Base-by-base conservation (phyloP, 225 moss, liverwort and hornwort genomes). In the Climacium dendroides region DNA sequence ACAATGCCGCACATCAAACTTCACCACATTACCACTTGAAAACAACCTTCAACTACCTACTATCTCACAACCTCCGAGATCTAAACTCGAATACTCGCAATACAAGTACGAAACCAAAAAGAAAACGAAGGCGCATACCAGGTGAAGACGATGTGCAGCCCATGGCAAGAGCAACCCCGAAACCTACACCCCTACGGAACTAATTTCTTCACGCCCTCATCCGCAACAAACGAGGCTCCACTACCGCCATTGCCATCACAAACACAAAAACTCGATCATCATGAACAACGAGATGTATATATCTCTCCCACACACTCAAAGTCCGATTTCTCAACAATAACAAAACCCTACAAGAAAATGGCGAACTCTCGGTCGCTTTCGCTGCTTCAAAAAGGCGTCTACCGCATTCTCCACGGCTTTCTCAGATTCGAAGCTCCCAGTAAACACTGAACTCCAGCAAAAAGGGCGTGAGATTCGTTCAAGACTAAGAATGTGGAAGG, bases 101-200 rank as follows among this genome's bases (percentile, higher is more conserved):
- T 30, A 59, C 29, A 72, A 48, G 59, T 20, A 50, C 59, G n/a
- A 30, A 71, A 37, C 22, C 6, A 37, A 37, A 73, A 50, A 55
- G 23, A 19, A 34, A 75, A n/a, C 25, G 58, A 65, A n/a, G 45
- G 45, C 41, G 32, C 63, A 28, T 85, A 89, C 89, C 89, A 63
- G 89, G 89, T 24, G 89, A 89, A 74, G 89, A 89, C 22, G 89
- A 89, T 45, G 89, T 73, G 80, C 89, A 89, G 85, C 89, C 89
- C 89, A 89, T 89, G 79, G 79, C 73, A 62, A 64, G 78, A 85
- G 85, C 80, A 64, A 79, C 79, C 61, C 34, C 43, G 59, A 59
- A 66, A 23, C 50, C 48, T 13, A 83, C 39, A 84, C 69, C 48
- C 58, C 73, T 23, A 13, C 54, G n/a, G 30, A 79, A 41, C 60